phyloP scores from a whole-genome alignment of 495 filamentous ascomycete species.

The Neurospora terricola region DNA sequence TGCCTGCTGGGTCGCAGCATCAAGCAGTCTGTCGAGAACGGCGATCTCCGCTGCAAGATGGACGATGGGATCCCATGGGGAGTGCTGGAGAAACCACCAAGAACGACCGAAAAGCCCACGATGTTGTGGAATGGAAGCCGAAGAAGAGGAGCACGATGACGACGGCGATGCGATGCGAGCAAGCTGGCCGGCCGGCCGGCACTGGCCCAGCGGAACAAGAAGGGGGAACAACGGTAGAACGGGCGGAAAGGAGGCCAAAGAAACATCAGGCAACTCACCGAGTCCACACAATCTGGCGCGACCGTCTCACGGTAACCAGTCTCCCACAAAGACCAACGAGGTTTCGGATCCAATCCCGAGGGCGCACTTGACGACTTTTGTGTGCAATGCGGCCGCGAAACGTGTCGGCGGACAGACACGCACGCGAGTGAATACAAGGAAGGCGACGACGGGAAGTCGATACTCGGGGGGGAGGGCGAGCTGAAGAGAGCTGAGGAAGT shows the following conservation, averaged over 20 bases:
- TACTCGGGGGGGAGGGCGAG: background rate
- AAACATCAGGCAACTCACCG: slow-evolving; percentile 4
- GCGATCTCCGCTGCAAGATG: background rate
- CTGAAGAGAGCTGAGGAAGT: background rate
- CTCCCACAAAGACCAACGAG: slow-evolving; percentile 5
- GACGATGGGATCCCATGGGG: background rate
- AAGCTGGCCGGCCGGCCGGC: slow-evolving; percentile 1
- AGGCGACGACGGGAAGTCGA: background rate
- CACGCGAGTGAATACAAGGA: background rate
- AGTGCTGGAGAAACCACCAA: slow-evolving; percentile 4
- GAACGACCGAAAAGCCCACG: slow-evolving; percentile 1
- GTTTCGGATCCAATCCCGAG: slow-evolving; percentile 5
- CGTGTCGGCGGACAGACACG: slow-evolving; percentile 3
- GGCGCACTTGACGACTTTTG: slow-evolving; percentile 2
- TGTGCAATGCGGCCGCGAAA: slow-evolving; percentile 4
- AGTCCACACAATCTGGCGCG: background rate
- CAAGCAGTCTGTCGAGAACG: slow-evolving; percentile 4
- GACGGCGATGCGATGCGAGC: background rate
- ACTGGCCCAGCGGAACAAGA: background rate
- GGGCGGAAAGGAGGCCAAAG: background rate
- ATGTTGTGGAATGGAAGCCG: background rate
- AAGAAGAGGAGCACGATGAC: slow-evolving; percentile 2
- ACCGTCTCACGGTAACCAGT: background rate
- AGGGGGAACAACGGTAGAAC: background rate
- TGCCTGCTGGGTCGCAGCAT: slow-evolving; percentile 1